Conservation (phyloP, 2,329 filamentous ascomycete species). For the Huntiella bhutanensis region DNA sequence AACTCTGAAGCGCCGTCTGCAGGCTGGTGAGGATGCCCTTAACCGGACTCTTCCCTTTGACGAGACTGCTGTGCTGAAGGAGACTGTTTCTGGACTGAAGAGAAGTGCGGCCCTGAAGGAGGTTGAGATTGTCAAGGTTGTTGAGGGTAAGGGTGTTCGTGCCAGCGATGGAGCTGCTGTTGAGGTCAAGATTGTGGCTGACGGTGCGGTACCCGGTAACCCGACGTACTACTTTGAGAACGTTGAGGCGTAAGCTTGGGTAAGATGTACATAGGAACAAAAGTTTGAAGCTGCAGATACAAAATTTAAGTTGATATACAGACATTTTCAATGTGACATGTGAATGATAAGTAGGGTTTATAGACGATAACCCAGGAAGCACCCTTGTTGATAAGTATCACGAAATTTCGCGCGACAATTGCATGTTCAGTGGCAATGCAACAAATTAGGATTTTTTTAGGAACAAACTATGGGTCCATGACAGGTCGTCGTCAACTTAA, state of each 20-base stretch:
- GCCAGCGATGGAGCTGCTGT: slow-evolving; percentile 35
- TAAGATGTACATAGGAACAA: not conserved
- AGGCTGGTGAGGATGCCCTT: slow-evolving; percentile 57
- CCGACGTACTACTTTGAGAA: slow-evolving; percentile 80
- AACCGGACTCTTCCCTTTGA: slow-evolving; percentile 75
- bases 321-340: no score
- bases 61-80: slow-evolving; percentile 53
- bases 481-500: no score
- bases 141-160: slow-evolving; percentile 43
- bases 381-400: no score
- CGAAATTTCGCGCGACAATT: no score
- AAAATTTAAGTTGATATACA: no score
- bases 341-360: no score
- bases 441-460: no score
- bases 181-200: slow-evolving; percentile 40
- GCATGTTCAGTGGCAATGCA: no score
- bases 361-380: no score
- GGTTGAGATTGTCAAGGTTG: slow-evolving; percentile 53
- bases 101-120: slow-evolving; percentile 50
- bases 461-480: no score
- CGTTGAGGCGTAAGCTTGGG: slow-evolving; percentile 23
- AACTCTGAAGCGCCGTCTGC: slow-evolving; percentile 62
- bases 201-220: slow-evolving; percentile 60
- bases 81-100: slow-evolving; percentile 67
- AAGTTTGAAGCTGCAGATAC: no score